Base-by-base conservation (phyloP, 2,329 filamentous ascomycete species). In the Cercospora berteroae region DNA sequence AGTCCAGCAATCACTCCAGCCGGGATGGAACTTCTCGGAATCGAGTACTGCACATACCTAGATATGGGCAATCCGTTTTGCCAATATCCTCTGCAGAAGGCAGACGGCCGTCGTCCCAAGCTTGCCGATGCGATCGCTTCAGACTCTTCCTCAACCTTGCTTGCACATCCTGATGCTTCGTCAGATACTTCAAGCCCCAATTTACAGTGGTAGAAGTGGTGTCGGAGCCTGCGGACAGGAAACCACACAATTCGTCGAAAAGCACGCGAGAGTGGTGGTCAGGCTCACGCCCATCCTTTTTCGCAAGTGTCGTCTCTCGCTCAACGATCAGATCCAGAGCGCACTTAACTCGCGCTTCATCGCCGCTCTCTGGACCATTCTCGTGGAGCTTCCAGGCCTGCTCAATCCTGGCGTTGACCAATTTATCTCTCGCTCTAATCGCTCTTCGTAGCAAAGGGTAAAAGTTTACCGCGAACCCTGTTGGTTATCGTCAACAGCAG, bases 171-270 rank as follows among this genome's bases (percentile, higher is more conserved):
- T 71, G 77, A 60, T 79, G 69, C 33, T 71, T 72, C n/a, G 77
- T 70, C 10, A 82, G 74, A 62, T 73, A 73, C 59, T 82, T 82
- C 7, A 82, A 36, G 2, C 71, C 77, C 80, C 81, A 82, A 33
- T 68, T 66, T 0, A 82, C 67, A 0, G 80, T 80, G 8, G 77
- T 80, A 10, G 78, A 75, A 1, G 79, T 83, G 0, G 81, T 83
- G 50, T 83, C 81, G 66, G 81, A 79, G 8, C 81, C 82, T 8
- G 79, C 77, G 18, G 77, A 67, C 2, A 78, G 66, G 62, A 77
- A 76, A 16, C 74, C 76, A 42, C 73, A 75, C 3, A 77, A 59
- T 70, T 79, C 67, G 39, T 66, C 58, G 20, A 59, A 65, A 5
- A 63, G 63, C 7, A 67, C 69, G 70, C 64, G 72, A 74, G 75